These are phyloP conservation scores for Candida nitratophila DNA, from an alignment of 805 yeast genomes.

Conservation along the genomic window DNA sequence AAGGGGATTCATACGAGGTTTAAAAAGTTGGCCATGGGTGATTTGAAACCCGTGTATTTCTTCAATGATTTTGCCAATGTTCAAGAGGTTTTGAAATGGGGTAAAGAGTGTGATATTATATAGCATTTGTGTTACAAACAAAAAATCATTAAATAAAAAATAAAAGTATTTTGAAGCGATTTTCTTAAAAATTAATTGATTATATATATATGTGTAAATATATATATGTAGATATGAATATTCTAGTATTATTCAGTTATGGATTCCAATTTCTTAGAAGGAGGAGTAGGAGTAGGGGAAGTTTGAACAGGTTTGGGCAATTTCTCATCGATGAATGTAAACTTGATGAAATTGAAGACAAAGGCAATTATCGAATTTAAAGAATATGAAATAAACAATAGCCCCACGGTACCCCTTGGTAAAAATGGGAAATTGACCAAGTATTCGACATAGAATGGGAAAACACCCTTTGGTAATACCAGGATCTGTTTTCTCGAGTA, in stretches of 20 bases:
- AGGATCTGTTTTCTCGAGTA: constrained; percentile 49
- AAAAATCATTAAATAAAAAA: no score
- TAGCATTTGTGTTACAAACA: background rate
- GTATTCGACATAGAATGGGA: constrained; percentile 53
- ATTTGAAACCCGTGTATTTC: background rate
- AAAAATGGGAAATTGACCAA: constrained; percentile 55
- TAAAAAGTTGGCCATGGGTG: constrained; percentile 5
- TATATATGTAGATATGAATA: no score
- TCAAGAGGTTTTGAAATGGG: constrained; percentile 1
- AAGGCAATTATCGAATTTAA: constrained; percentile 17
- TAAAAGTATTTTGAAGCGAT: no score
- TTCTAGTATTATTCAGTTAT: no score
- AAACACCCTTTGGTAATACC: constrained; percentile 48
- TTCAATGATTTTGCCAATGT: background rate
- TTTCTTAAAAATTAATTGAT: no score
- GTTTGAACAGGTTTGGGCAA: constrained; percentile 2
- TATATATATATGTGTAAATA: no score
- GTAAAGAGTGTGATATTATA: background rate
- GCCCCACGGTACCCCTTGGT: constrained; percentile 55
- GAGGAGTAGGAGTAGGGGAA: background rate
- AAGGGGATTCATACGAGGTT: constrained; percentile 2
- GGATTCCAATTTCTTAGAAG: no score
- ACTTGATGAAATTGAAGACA: constrained; percentile 18
- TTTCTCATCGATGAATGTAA: constrained; percentile 6
- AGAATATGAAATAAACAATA: constrained; percentile 48